Evolutionary conservation across 345 rosid genomes (phyloP).

Genomic region (Iberis pinnata): DNA sequence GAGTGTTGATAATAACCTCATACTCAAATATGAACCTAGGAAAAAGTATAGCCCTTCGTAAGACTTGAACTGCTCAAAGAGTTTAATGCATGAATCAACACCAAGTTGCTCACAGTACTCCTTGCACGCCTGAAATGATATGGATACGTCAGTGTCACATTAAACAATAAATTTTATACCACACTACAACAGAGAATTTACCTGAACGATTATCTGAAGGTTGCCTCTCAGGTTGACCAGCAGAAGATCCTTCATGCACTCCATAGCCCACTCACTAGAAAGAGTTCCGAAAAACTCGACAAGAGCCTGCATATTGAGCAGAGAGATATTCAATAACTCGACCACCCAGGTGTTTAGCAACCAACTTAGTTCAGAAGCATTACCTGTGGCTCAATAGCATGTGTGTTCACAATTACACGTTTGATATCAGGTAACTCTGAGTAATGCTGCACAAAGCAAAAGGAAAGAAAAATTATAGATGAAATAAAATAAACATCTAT

Average conservation of each 20-base stretch:
- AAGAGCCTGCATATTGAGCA: slow-evolving; percentile 53
- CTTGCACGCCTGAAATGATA: slow-evolving; percentile 73
- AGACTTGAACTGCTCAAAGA: slow-evolving; percentile 97
- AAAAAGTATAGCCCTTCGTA: slow-evolving; percentile 97
- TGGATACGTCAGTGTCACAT: slow-evolving; percentile 23
- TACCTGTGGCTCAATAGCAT: slow-evolving; percentile 99
- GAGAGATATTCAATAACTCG: slow-evolving; percentile 14
- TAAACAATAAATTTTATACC: slow-evolving; percentile 1
- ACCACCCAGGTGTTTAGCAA: slow-evolving; percentile 10
- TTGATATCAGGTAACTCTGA: slow-evolving; percentile 95
- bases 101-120: slow-evolving; percentile 99
- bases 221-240: slow-evolving; percentile 92
- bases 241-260: slow-evolving; percentile 99
- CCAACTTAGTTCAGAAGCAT: slow-evolving; percentile 9
- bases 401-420: slow-evolving; percentile 98
- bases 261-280: slow-evolving; percentile 98
- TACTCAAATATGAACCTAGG: slow-evolving; percentile 93
- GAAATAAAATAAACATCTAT: slow-evolving; percentile 1
- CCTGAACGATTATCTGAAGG: slow-evolving; percentile 99
- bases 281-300: slow-evolving; percentile 99
- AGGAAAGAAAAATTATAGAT: slow-evolving; percentile 20
- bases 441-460: slow-evolving; percentile 71
- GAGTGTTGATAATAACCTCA: slow-evolving; percentile 50
- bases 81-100: slow-evolving; percentile 86
- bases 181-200: slow-evolving; percentile 27